Evolutionary conservation across 73 alveolate species (phyloP), one percentile per base, ranked within the genome.

Genomic region (Tetrahymena thermophila): DNA sequence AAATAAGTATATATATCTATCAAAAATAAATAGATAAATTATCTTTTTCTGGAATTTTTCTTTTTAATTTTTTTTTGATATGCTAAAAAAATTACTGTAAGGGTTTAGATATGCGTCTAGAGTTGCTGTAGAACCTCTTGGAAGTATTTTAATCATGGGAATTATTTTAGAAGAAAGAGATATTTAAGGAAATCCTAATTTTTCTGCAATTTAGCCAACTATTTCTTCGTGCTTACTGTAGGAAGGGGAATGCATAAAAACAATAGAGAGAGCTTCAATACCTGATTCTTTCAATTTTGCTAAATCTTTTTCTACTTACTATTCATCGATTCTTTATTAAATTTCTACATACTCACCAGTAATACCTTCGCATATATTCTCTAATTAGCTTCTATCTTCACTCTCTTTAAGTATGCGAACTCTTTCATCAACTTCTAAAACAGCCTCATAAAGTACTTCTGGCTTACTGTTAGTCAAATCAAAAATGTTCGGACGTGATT

Each of bases 21-120:
- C n/a, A n/a, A n/a, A n/a, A 57, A 4, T 16, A 37, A 37, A 4
- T 37, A 37, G 6, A 6, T 37, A 37, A 37, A 4, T 15, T 7
- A 0, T 3, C 23, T 71, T 10, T 71, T 28, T 71, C 37, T 71
- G 89, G 89, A 71, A 71, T 23, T 19, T n/a, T 71, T 71, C 37
- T 71, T 31, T 71, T 71, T 56, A 56, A n/a, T n/a, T n/a, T 56
- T 6, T 28, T 4, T 71, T 31, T 11, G 31, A 71, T 10, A n/a
- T 28, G 42, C n/a, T 17, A 71, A n/a, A 19, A n/a, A 71, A 31
- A n/a, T 96, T 94, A 85, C 97, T 94, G 93, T 96, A 96, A n/a
- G 99, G 99, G 83, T 97, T 97, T 31, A 98, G 95, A 85, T 98
- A 98, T 31, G 99, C 98, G 85, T 98, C 99, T n/a, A 97, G 96